Base-by-base conservation (phyloP, 208 protist genomes). In the Trichomonas gallinae region DNA sequence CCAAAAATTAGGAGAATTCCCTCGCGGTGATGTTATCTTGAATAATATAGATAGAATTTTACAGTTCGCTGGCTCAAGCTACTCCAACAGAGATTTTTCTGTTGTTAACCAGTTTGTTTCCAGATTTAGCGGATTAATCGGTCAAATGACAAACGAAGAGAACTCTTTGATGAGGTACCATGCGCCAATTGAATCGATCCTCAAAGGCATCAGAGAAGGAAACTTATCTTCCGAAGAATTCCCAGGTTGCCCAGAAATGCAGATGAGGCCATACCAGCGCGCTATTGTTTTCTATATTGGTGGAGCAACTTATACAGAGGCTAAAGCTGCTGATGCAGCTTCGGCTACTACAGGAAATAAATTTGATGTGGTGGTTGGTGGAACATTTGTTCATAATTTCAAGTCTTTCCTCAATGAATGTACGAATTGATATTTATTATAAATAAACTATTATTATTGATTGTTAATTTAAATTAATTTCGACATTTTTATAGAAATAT, bases 321-420 rank as follows among this genome's bases (percentile, higher is more conserved):
- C 26, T 21, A 93, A 38, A 36, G 26, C 51, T 38, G 87, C 87
- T 58, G 48, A 93, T 38, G 21, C 46, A n/a, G n/a, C n/a, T n/a
- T n/a, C n/a, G n/a, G 34, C 13, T 46, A 8, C 34, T 4, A 9
- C 87, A 26, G 26, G 44, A 38, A 6, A 9, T 34, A 42, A 31
- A 26, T 58, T 93, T 11, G 44, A 93, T 38, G 44, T 93, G 0
- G 51, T 93, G 1, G 44, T 93, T 23, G 87, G 87, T 17, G 87
- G 87, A 93, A 93, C 87, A 93, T 49, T 11, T 48, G 45, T 93
- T 38, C 87, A 93, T 38, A 93, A 93, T 38, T 48, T 93, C 17
- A 48, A 93, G 2, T 93, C 87, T 34, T 93, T 93, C 15, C 34
- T 85, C 8, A 42, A 85, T 17, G 81, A 85, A 72, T 72, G 58